Conservation (phyloP, 768 basidiomycete species). For the Boletus rubropictus region DNA sequence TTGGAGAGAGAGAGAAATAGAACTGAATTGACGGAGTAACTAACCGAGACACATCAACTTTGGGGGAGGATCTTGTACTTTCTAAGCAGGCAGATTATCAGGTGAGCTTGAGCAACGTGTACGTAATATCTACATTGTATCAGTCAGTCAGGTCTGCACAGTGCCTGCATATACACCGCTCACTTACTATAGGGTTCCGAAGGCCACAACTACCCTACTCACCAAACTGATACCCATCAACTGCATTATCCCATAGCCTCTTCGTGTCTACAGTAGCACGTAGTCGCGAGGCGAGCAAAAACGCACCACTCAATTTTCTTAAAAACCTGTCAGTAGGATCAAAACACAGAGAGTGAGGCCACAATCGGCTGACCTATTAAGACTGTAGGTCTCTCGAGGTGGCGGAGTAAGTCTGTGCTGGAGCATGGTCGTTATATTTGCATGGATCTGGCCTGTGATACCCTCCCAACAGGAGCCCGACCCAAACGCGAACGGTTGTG, state of each 20-base stretch:
- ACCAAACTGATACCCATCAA: constrained; percentile 25
- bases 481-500: constrained; percentile 79
- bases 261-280: constrained; percentile 69
- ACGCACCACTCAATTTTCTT: constrained; percentile 76
- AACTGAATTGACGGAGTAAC: neutral
- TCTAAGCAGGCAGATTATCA: neutral
- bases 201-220: neutral
- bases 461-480: constrained; percentile 55
- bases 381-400: constrained; percentile 88
- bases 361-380: constrained; percentile 63
- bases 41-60: neutral
- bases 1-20: constrained; percentile 12
- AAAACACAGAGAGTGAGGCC: neutral
- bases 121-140: neutral
- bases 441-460: constrained; percentile 73
- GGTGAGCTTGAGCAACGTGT: neutral
- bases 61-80: neutral
- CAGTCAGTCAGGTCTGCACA: neutral
- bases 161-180: neutral
- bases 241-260: constrained; percentile 68
- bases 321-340: neutral
- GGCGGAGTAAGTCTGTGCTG: constrained; percentile 85
- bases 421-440: constrained; percentile 86
- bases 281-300: constrained; percentile 71
- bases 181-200: constrained; percentile 2